Evolutionary conservation across 2,329 filamentous ascomycete genomes (phyloP), one percentile per base, ranked within the genome.

Genomic region (Colletotrichum plurivorum): DNA sequence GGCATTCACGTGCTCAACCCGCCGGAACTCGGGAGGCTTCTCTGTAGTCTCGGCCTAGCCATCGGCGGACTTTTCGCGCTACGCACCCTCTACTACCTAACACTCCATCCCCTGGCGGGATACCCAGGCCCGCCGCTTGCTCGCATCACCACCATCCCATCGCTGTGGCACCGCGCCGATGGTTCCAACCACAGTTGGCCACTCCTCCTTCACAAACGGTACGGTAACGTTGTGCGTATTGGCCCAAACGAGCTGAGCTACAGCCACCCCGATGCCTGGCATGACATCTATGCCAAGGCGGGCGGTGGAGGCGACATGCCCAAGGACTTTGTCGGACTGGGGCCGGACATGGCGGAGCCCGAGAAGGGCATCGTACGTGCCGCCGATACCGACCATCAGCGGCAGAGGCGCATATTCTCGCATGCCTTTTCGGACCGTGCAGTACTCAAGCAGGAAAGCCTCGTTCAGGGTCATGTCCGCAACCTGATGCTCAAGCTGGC

Each of bases 391-490:
- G 22, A 56, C 22, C 66, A 69, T 48, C 61, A 65, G 18, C 55
- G 66, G n/a, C 66, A 69, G 31, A 71, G 77, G 6, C 71, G 69
- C 20, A 48, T 69, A 46, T 71, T 81, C 31, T 72, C 67, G 0
- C 77, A 75, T 39, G 78, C 74, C 36, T 81, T 81, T 71, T 71
- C 73, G 16, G 71, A 76, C 15, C 66, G 72, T 63, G 63, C 76
- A 60, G 72, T 81, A 74, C 72, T 72, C 46, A 74, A 74, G 9
- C 78, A 80, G 52, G 74, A 79, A 63, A 70, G 72, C 2, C 66
- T 77, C 18, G 75, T 81, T 20, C 51, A 54, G n/a, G 55, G 61
- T 1, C 76, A 79, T 54, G 66, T 69, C 8, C 61, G 61, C 10
- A 61, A 63, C 52, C 54, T 62, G 58, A 70, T 71, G 67, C 16